Evolutionary conservation across 2,329 filamentous ascomycete genomes (phyloP), one percentile per base, ranked within the genome.

Genomic region (Ambrosiella cleistominuta): DNA sequence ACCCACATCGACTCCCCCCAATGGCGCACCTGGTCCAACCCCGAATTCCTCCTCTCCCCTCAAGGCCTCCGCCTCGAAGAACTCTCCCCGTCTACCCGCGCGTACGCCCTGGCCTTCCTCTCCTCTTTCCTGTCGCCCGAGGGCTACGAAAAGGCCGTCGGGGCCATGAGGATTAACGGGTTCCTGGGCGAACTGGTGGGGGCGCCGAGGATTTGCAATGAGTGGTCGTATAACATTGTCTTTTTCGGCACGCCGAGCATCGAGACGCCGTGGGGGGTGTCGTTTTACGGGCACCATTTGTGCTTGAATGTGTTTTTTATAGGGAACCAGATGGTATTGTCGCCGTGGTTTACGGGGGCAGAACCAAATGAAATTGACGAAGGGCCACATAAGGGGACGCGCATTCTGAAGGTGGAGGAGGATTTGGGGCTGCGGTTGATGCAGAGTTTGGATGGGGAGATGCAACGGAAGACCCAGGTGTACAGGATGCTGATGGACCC

Each of bases 261-360:
- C 0, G 71, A 71, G 0, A 63, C 69, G 1, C 81, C 84, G 0
- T 89, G 85, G 85, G 85, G 85, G 0, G 86, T 79, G 68, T 78
- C 80, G 0, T 80, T 88, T 64, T 91, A 88, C 69, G 86, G 86
- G 6, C 86, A 91, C 66, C 86, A 91, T 64, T 73, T 91, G 1
- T 88, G 84, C 63, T 74, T 90, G 1, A 82, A 82, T 64, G 75
- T 85, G 19, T 85, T 89, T 65, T 74, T 89, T 62, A 77, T 82
- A 65, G 73, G 73, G 38, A 68, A 71, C 0, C 82, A 88, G 66
- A 81, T 88, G 54, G 71, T 88, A 50, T 73, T 88, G 2, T 81
- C 79, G 0, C 86, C 86, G 0, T 86, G 82, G 70, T 91, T 91
- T 68, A 88, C 84, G 0, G 86, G 86, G 57, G 86, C 86, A 0